A percentile compares a stretch with the other conserved stretches of the same genome.
Conservation (phyloP, 805 yeast species). For the Kuraishia piskuri region DNA sequence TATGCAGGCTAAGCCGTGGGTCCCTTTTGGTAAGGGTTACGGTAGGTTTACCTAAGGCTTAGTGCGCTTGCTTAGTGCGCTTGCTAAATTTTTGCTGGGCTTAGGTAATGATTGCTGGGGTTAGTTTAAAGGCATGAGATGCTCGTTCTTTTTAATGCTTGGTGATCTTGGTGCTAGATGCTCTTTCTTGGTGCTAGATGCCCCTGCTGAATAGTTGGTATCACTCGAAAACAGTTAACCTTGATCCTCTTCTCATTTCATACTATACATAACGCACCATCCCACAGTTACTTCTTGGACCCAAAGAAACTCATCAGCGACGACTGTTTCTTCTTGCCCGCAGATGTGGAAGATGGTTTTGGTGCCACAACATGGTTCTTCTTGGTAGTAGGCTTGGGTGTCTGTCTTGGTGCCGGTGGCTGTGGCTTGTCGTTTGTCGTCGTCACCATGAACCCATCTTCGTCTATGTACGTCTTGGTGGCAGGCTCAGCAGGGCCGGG, state of each 20-base stretch:
- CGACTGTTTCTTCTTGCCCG: constrained; percentile 24
- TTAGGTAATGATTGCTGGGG: too few relatives aligned
- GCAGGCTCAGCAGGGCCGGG: background rate
- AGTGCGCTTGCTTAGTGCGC: too few relatives aligned
- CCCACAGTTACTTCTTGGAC: constrained; percentile 17
- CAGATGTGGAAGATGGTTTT: constrained; percentile 4
- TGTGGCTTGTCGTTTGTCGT: constrained; percentile 8
- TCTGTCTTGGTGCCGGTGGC: constrained; percentile 12
- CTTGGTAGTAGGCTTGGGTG: constrained; percentile 7
- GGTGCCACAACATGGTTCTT: background rate
- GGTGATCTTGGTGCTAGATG: too few relatives aligned
- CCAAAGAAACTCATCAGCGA: constrained; percentile 42
- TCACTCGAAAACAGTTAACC: too few relatives aligned
- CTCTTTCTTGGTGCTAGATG: too few relatives aligned
- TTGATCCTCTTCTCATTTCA: too few relatives aligned
- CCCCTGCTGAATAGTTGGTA: too few relatives aligned
- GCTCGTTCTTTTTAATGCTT: too few relatives aligned
- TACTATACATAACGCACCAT: background rate
- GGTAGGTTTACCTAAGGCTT: too few relatives aligned
- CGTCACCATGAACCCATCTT: constrained; percentile 43
- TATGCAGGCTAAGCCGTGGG: background rate
- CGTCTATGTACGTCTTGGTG: constrained; percentile 28
- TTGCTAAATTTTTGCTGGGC: too few relatives aligned
- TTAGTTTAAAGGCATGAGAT: too few relatives aligned
- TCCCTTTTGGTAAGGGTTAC: too few relatives aligned